A percentile compares a stretch with the other conserved stretches of the same genome.
phyloP scores from a whole-genome alignment of 345 rosid genomes.

The Noccaea caerulescens region DNA sequence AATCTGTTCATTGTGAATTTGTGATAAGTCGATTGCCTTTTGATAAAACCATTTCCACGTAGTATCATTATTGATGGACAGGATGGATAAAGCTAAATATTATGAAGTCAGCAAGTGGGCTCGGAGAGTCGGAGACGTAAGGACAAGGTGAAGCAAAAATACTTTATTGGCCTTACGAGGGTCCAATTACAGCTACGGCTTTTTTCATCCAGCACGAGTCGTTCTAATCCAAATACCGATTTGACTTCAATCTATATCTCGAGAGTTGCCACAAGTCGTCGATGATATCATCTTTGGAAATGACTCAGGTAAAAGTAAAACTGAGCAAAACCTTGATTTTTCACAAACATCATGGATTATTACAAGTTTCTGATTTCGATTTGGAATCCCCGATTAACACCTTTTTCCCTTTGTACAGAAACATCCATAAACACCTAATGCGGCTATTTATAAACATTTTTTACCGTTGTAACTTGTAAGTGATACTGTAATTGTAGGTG shows the following conservation, averaged over 20 bases:
- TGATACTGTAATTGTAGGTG: not conserved
- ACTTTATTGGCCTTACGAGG: slow-evolving; percentile 24
- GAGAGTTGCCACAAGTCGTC: not conserved
- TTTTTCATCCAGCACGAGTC: slow-evolving; percentile 36
- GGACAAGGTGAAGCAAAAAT: slow-evolving; percentile 13
- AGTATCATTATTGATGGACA: not conserved
- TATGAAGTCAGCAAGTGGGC: slow-evolving; percentile 38
- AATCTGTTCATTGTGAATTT: not conserved
- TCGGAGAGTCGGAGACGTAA: slow-evolving; percentile 18
- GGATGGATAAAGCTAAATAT: slow-evolving; percentile 37
- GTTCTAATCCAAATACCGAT: slow-evolving; percentile 24
- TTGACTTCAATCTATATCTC: slow-evolving; percentile 5
- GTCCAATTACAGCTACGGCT: slow-evolving; percentile 40
- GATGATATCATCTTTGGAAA: slow-evolving; percentile 19
- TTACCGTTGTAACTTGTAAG: slow-evolving; percentile 6
- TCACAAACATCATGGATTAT: too few species aligned
- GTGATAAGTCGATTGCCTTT: slow-evolving; percentile 2
- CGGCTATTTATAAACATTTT: not conserved
- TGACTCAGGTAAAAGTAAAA: not conserved
- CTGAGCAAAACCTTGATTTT: not conserved
- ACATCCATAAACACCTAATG: not conserved
- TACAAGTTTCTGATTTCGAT: too few species aligned
- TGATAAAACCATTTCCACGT: not conserved
- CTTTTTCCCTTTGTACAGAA: too few species aligned
- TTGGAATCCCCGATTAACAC: too few species aligned